Evolutionary conservation across 2,329 filamentous ascomycete genomes (phyloP).

Genomic region (Xylaria sp.): DNA sequence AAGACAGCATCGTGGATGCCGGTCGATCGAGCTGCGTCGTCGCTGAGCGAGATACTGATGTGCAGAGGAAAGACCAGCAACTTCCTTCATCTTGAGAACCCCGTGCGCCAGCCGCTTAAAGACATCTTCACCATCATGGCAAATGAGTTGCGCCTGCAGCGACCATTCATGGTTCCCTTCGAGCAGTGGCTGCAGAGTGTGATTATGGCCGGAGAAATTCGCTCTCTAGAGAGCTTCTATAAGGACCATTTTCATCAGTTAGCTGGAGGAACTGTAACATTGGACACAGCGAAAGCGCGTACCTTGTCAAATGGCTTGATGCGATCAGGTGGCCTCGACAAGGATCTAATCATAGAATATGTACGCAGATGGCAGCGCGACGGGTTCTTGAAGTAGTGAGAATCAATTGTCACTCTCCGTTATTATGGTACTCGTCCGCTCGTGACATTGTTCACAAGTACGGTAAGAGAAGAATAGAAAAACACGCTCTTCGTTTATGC

Average conservation of each 20-base stretch:
- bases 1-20: conserved; percentile 41
- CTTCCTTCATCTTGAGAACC: conserved; percentile 42
- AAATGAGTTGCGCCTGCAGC: conserved; percentile 30
- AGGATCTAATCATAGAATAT: conserved; percentile 38
- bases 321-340: conserved; percentile 25
- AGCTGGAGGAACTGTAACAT: conserved; percentile 34
- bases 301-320: conserved; percentile 31
- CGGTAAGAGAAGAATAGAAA: background rate
- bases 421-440: background rate
- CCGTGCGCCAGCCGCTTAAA: conserved; percentile 34
- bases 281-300: conserved; percentile 38
- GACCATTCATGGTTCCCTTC: conserved; percentile 20
- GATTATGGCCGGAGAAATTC: conserved; percentile 13
- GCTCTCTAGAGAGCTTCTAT: conserved; percentile 39
- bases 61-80: conserved; percentile 3
- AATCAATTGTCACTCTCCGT: background rate
- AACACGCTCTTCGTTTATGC: background rate
- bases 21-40: conserved; percentile 38
- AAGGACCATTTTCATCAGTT: conserved; percentile 38
- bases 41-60: conserved; percentile 31
- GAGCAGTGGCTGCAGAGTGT: conserved; percentile 39
- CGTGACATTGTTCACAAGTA: too few species aligned
- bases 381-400: conserved; percentile 30
- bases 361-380: conserved; percentile 37
- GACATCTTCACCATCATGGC: conserved; percentile 39